phyloP scores from a whole-genome alignment of 1,284 basidiomycete species.

The Apiotrichum veenhuisii region DNA sequence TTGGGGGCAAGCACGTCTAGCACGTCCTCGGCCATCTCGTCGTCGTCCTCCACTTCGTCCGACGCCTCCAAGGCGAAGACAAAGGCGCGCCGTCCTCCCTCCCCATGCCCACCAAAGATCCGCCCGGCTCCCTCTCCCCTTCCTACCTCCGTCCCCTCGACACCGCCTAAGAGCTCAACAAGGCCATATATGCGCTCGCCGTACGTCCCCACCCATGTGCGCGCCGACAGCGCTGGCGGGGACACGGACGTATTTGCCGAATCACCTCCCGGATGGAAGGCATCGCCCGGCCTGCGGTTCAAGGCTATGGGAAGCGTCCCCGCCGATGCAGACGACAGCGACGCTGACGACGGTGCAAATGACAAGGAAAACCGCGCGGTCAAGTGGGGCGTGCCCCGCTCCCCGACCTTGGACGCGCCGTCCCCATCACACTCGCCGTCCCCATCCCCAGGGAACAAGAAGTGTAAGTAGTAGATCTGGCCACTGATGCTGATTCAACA shows the following conservation, averaged over 20 bases:
- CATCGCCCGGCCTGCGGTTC: neutral
- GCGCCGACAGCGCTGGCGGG: neutral
- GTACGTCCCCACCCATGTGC: slow-evolving; percentile 1
- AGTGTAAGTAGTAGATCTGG: neutral
- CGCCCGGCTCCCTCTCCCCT: neutral
- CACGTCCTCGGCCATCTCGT: neutral
- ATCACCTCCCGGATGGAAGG: neutral
- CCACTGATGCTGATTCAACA: neutral
- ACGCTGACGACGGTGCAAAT: too few relatives aligned
- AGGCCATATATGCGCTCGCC: slow-evolving; percentile 5
- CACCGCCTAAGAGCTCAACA: neutral
- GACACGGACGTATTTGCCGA: slow-evolving; percentile 1
- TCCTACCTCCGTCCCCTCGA: neutral
- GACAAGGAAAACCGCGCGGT: neutral
- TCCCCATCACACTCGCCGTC: neutral
- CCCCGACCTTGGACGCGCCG: neutral
- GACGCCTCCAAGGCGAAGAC: neutral
- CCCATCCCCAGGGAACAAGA: neutral
- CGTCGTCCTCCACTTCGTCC: neutral
- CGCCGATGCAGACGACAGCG: too few relatives aligned
- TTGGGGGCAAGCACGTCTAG: neutral
- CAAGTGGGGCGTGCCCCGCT: neutral
- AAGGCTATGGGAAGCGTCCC: too few relatives aligned
- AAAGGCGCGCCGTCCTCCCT: neutral
- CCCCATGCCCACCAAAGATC: neutral